phyloP scores from a whole-genome alignment of 2,329 filamentous ascomycete genomes.

The Ceratocystis harringtonii region DNA sequence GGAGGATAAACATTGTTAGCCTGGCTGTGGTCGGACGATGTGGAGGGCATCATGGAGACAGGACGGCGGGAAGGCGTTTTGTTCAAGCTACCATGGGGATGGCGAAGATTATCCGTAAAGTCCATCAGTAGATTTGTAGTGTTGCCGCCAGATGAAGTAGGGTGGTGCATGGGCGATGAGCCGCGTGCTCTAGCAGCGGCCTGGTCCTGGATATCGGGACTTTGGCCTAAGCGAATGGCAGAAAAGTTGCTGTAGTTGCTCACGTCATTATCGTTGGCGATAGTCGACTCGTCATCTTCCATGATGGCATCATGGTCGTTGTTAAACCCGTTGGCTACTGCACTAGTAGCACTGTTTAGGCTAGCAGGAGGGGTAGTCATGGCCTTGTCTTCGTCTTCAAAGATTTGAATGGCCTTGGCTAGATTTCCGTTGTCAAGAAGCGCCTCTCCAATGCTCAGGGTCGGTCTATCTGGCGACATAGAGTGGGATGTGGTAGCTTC shows the following conservation, averaged over 20 bases:
- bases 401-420: slow-evolving; percentile 45
- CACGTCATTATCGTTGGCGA: slow-evolving; percentile 55
- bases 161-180: slow-evolving; percentile 30
- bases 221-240: slow-evolving; percentile 45
- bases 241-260: slow-evolving; percentile 85
- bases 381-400: slow-evolving; percentile 37
- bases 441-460: slow-evolving; percentile 36
- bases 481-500: slow-evolving; percentile 13
- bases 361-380: slow-evolving; percentile 17
- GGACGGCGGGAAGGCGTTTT: slow-evolving; percentile 24
- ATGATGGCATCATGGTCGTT: slow-evolving; percentile 20
- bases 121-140: slow-evolving; percentile 72
- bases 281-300: slow-evolving; percentile 25
- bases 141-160: slow-evolving; percentile 30
- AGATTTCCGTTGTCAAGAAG: slow-evolving; percentile 41
- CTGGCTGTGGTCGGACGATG: neutral
- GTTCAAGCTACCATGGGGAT: slow-evolving; percentile 22
- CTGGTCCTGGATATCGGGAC: slow-evolving; percentile 7
- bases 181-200: slow-evolving; percentile 29
- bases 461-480: slow-evolving; percentile 20
- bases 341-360: slow-evolving; percentile 20
- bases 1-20: slow-evolving; percentile 18
- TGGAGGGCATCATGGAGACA: slow-evolving; percentile 19
- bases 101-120: slow-evolving; percentile 60
- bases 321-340: slow-evolving; percentile 18